Percentiles rank a stretch among this genome's conserved stretches.
phyloP scores from a whole-genome alignment of 129 eudicot genomes.

The Deinandra increscens region DNA sequence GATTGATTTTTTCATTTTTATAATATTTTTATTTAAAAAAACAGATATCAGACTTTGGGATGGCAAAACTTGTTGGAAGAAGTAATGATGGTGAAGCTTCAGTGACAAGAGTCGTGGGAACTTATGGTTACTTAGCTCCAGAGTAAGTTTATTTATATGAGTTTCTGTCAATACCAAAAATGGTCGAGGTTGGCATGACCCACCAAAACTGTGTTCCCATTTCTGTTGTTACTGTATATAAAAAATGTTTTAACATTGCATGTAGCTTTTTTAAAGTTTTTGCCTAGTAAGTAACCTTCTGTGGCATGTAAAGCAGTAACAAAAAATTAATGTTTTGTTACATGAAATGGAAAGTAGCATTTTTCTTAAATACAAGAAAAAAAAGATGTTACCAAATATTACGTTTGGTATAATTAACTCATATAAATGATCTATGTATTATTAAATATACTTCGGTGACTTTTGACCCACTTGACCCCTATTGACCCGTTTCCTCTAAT shows the following conservation, averaged over 20 bases:
- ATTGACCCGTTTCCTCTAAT: background rate
- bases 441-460: background rate
- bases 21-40: slow-evolving; percentile 1
- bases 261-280: background rate
- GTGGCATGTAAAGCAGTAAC: background rate
- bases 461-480: background rate
- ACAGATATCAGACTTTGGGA: slow-evolving; percentile 90
- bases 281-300: background rate
- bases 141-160: slow-evolving; percentile 57
- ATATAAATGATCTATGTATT: background rate
- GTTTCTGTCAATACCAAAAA: background rate
- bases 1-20: no score
- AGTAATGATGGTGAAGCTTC: slow-evolving; percentile 70
- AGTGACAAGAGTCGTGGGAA: slow-evolving; percentile 89
- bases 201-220: background rate
- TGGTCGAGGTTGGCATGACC: background rate
- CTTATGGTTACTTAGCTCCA: slow-evolving; percentile 92
- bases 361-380: background rate
- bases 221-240: background rate
- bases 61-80: slow-evolving; percentile 77
- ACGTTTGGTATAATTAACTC: background rate
- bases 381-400: background rate
- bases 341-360: background rate
- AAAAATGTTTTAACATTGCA: background rate
- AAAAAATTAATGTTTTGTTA: background rate